Percentiles rank a stretch among this genome's conserved stretches.
Evolutionary conservation across 495 filamentous ascomycete species (phyloP).

Genomic region (Aspergillus sparsus): DNA sequence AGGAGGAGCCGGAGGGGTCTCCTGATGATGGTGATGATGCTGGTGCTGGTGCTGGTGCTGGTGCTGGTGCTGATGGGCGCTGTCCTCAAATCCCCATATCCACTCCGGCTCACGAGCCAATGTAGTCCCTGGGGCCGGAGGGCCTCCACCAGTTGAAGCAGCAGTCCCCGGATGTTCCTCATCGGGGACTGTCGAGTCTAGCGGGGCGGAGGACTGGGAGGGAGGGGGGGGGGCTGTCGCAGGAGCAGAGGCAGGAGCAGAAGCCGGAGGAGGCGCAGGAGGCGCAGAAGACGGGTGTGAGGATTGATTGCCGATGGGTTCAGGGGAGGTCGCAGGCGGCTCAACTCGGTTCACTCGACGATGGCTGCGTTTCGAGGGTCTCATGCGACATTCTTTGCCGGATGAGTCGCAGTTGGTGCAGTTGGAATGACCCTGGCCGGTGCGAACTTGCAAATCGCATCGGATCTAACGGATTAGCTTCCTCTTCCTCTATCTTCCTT

Average conservation of each 20-base stretch:
- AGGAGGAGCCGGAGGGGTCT: not conserved
- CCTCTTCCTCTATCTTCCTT: not conserved
- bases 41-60: too few species aligned
- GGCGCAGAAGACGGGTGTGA: not conserved
- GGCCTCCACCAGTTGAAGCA: not conserved
- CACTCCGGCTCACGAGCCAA: conserved; percentile 8
- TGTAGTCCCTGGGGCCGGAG: not conserved
- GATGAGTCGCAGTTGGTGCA: conserved; percentile 34
- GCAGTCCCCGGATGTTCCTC: not conserved
- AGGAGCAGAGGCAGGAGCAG: not conserved
- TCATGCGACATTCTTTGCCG: conserved; percentile 30
- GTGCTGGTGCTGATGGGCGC: not conserved
- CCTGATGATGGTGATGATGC: not conserved
- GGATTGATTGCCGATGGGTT: not conserved
- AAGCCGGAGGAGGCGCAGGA: not conserved
- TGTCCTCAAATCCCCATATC: conserved; percentile 13
- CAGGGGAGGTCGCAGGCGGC: not conserved
- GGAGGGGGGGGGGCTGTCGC: not conserved
- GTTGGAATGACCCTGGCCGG: conserved; percentile 25
- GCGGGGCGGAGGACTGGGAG: too few species aligned
- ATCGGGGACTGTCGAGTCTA: too few species aligned
- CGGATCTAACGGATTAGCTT: conserved; percentile 24
- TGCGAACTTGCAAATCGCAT: conserved; percentile 36
- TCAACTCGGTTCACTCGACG: conserved; percentile 3
- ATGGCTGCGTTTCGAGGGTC: conserved; percentile 12